Base-by-base conservation (phyloP, 345 rosid genomes). In the Physaria fendleri region DNA sequence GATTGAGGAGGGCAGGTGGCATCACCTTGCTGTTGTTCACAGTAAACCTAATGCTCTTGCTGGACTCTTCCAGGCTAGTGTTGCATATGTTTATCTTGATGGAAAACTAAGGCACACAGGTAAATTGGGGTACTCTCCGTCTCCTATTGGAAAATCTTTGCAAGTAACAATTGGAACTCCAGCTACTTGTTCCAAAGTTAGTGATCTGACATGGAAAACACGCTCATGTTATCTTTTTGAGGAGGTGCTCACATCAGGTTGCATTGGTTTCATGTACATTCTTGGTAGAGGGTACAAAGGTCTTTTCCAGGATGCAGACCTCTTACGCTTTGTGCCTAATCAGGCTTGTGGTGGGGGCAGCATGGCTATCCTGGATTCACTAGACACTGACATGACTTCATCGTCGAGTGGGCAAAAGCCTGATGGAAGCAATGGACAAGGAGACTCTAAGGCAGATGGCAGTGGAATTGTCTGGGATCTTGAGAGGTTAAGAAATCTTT, bases 1-100 rank as follows among this genome's bases (percentile, higher is more conserved):
- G 49, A 72, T 94, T 70, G 95, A 90, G 59, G 95, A 90, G 76
- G 96, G 92, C 45, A 81, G 87, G 73, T 94, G 99, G 99, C 92
- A 94, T 80, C 99, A 94, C 85, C 97, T 94, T 74, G 99, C 97
- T 37, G 90, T 94, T 78, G 92, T 94, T 65, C 97, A 94, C 68
- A 94, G 93, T 78, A 94, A 94, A 78, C 99, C 99, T 27, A 94
- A 87, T 81, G 99, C 99, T 62, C 96, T 94, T 54, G 97, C 99
- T 77, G 99, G 99, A 75, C 79, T 94, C 15, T 94, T 94, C 77
- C 99, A 94, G 77, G 92, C 99, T 63, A 94, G 99, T 73, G 76
- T 90, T 78, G 99, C 99, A 39, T 66, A 80, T 75, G 99, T 94
- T 18, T 94, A 94, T 78, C 85, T 94, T 53, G 81, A 94, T 81